Percentiles rank a stretch among this genome's conserved stretches.
Evolutionary conservation across 331 rosid genomes (phyloP).

Genomic region (Erythrophleum ivorense): DNA sequence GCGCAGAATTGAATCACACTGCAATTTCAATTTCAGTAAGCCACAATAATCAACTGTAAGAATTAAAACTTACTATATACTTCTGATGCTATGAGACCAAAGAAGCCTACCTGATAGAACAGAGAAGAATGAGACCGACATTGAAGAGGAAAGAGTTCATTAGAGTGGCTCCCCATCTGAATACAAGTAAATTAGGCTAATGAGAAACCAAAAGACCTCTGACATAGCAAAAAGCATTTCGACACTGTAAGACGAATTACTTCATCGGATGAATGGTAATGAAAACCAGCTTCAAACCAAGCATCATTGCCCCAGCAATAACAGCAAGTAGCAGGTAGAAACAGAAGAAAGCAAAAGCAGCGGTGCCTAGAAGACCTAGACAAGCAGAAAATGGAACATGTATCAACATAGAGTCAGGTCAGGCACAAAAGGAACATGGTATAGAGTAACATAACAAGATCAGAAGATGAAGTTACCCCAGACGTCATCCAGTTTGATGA

Average conservation of each 20-base stretch:
- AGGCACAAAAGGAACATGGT: background rate
- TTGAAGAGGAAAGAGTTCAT: constrained; percentile 95
- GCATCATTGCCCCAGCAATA: constrained; percentile 93
- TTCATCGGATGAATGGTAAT: constrained; percentile 94
- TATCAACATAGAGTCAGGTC: no score
- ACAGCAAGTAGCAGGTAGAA: constrained; percentile 93
- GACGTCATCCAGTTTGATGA: no score
- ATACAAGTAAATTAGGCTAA: constrained; percentile 31
- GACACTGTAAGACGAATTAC: no score
- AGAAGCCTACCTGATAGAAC: constrained; percentile 64
- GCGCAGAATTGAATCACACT: constrained; percentile 98
- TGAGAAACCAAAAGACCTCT: constrained; percentile 40
- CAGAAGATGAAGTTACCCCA: background rate
- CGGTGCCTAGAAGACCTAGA: constrained; percentile 97
- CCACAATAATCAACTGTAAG: no score
- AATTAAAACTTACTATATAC: constrained; percentile 34
- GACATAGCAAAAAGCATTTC: constrained; percentile 14
- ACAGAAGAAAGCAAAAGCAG: constrained; percentile 94
- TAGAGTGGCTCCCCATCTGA: constrained; percentile 97
- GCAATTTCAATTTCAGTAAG: no score
- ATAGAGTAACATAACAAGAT: background rate
- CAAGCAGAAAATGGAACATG: constrained; percentile 34
- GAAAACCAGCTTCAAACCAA: constrained; percentile 88
- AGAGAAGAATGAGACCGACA: constrained; percentile 90
- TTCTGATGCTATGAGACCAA: background rate